A percentile compares a stretch with the other conserved stretches of the same genome.
phyloP scores from a whole-genome alignment of 139 green algal genomes.

The Mychonastes homosphaera region DNA sequence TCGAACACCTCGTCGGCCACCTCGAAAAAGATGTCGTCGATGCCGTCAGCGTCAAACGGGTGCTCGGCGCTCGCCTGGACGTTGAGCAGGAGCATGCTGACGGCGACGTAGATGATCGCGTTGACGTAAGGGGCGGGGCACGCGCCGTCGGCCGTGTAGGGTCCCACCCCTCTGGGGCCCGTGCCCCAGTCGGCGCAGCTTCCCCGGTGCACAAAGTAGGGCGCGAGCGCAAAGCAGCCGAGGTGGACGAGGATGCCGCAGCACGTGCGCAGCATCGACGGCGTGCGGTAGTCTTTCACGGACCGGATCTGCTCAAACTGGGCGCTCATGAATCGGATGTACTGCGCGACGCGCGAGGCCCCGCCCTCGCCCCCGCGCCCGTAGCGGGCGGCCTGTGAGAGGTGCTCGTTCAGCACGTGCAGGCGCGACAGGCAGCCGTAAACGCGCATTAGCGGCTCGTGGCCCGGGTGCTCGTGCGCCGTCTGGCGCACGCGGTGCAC shows the following conservation, averaged over 20 bases:
- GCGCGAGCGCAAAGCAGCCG: slow-evolving; percentile 8
- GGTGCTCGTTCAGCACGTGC: slow-evolving; percentile 22
- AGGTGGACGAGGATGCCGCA: slow-evolving; percentile 10
- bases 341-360: slow-evolving; percentile 16
- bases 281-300: slow-evolving; percentile 23
- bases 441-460: background rate
- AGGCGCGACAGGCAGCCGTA: slow-evolving; percentile 15
- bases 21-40: no score
- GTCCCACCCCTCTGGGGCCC: background rate
- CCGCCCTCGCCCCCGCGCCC: slow-evolving; percentile 21
- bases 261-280: slow-evolving; percentile 16
- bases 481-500: no score
- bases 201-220: slow-evolving; percentile 12
- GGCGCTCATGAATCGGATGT: slow-evolving; percentile 10
- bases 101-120: slow-evolving; percentile 16
- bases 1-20: no score
- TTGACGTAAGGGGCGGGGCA: slow-evolving; percentile 19
- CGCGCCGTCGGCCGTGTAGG: slow-evolving; percentile 1
- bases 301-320: slow-evolving; percentile 20
- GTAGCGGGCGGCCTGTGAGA: slow-evolving; percentile 17
- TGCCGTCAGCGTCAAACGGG: no score
- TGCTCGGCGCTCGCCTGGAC: slow-evolving; percentile 22
- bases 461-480: no score
- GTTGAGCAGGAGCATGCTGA: slow-evolving; percentile 22
- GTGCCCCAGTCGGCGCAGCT: background rate